Evolutionary conservation across 805 yeast species (phyloP).

Genomic region (Myxozyma vanderwaltii): DNA sequence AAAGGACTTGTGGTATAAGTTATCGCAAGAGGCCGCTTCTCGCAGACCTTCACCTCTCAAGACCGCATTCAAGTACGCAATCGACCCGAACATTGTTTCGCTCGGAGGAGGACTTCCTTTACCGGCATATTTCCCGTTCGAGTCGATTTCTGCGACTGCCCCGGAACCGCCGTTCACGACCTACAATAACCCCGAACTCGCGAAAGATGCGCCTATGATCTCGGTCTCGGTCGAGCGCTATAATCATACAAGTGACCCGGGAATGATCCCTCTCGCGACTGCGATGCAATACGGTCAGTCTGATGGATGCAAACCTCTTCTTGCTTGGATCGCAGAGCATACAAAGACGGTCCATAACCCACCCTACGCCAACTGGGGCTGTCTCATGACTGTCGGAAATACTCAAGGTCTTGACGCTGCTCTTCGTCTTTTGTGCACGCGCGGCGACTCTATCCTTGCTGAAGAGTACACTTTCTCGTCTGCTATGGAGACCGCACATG

Average conservation of each 20-base stretch:
- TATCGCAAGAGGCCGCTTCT: slow-evolving; percentile 75
- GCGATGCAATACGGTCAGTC: slow-evolving; percentile 93
- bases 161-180: slow-evolving; percentile 78
- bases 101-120: slow-evolving; percentile 96
- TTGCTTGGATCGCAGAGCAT: slow-evolving; percentile 73
- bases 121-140: slow-evolving; percentile 90
- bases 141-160: slow-evolving; percentile 62
- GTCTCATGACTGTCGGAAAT: slow-evolving; percentile 74
- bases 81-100: slow-evolving; percentile 75
- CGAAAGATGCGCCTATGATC: slow-evolving; percentile 34
- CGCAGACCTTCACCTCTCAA: slow-evolving; percentile 82
- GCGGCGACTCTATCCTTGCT: slow-evolving; percentile 68
- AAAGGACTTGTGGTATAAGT: slow-evolving; percentile 72
- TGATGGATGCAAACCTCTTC: slow-evolving; percentile 74
- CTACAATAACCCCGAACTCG: slow-evolving; percentile 54
- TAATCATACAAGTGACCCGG: slow-evolving; percentile 49
- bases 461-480: slow-evolving; percentile 79
- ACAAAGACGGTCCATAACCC: slow-evolving; percentile 47
- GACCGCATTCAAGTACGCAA: slow-evolving; percentile 75
- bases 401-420: slow-evolving; percentile 89
- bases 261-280: slow-evolving; percentile 72
- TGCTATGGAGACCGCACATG: slow-evolving; percentile 68
- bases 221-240: slow-evolving; percentile 46
- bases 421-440: slow-evolving; percentile 70
- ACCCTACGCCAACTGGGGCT: slow-evolving; percentile 70